Conservation (phyloP, 1,284 basidiomycete species). For the Moesziomyces parantarcticus region DNA sequence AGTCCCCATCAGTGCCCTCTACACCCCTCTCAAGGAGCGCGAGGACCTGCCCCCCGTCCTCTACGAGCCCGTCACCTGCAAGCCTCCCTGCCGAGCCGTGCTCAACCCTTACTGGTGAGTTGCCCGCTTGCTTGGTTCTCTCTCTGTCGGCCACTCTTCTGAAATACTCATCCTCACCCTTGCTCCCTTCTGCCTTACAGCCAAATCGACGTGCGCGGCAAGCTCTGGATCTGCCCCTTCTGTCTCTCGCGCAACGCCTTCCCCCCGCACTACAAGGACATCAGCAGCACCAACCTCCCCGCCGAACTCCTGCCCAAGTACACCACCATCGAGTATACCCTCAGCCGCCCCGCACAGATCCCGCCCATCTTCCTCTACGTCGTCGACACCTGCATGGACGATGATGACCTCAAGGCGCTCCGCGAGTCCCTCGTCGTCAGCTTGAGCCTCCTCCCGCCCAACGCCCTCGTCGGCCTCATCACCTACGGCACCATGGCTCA, state of each 20-base stretch:
- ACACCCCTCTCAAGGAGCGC: slow-evolving; percentile 93
- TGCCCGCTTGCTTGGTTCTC: too few relatives aligned
- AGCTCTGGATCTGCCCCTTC: slow-evolving; percentile 99
- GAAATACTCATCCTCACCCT: not conserved
- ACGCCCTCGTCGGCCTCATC: slow-evolving; percentile 92
- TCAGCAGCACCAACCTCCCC: slow-evolving; percentile 94
- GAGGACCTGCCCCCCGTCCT: slow-evolving; percentile 95
- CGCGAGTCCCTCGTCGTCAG: slow-evolving; percentile 92
- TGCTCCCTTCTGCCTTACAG: slow-evolving; percentile 69
- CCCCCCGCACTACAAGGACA: slow-evolving; percentile 98
- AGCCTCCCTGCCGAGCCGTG: slow-evolving; percentile 94
- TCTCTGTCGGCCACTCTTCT: not conserved
- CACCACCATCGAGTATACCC: slow-evolving; percentile 98
- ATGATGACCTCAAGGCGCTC: slow-evolving; percentile 93
- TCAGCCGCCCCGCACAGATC: slow-evolving; percentile 87
- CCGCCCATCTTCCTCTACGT: slow-evolving; percentile 97
- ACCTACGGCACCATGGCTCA: slow-evolving; percentile 98
- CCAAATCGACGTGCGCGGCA: slow-evolving; percentile 97
- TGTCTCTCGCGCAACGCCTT: slow-evolving; percentile 96
- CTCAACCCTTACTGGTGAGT: slow-evolving; percentile 91
- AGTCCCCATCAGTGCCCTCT: slow-evolving; percentile 96
- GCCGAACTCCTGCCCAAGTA: slow-evolving; percentile 96
- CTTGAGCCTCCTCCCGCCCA: slow-evolving; percentile 89
- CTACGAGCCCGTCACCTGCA: slow-evolving; percentile 98
- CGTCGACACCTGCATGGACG: slow-evolving; percentile 95